Base-by-base conservation (phyloP, 768 basidiomycete genomes). In the Tulasnella sp. region DNA sequence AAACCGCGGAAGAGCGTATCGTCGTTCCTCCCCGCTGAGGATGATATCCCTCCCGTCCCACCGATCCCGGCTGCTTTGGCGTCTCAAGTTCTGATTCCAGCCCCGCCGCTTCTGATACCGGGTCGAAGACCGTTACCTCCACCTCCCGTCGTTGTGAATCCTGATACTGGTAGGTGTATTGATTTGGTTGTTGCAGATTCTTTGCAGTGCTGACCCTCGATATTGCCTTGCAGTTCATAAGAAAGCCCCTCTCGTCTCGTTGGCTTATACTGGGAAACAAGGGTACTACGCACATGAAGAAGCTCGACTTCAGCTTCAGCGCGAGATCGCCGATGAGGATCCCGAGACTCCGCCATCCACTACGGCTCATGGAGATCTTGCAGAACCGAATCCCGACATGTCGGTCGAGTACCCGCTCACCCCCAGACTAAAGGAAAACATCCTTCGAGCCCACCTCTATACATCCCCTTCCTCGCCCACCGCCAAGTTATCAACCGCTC, bases 381-480 rank as follows among this genome's bases (percentile, higher is more conserved):
- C 14, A 22, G 49, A 45, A 17, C 45, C 54, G 37, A 52, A 45
- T 22, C 39, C 39, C 39, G 68, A 69, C 39, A 31, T 40, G 12
- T 22, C 68, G 36, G 54, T 58, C 54, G 54, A 58, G 5, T 58
- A 58, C 8, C 68, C 68, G n/a, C 34, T 40, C 36, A 69, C 68
- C 1, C 54, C 54, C 11, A n/a, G 54, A 9, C 54, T 58, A n/a
- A 58, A 58, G 54, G 54, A 58, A n/a, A 8, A 6, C 1, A 58
- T 58, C 54, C 54, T 58, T 22, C 17, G 54, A 8, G 45, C 71
- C 14, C 72, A 37, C 72, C 72, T 74, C 19, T 74, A 74, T 31
- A 74, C 58, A 8, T 76, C 74, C 58, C 67, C 58, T 69, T 67
- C 74, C 29, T 76, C 74, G 6, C 67, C 74, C 2, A 40, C 58